These are phyloP conservation scores for Heliamphora pulchella DNA, from an alignment of 179 eudicot genomes.

Conservation along the genomic window DNA sequence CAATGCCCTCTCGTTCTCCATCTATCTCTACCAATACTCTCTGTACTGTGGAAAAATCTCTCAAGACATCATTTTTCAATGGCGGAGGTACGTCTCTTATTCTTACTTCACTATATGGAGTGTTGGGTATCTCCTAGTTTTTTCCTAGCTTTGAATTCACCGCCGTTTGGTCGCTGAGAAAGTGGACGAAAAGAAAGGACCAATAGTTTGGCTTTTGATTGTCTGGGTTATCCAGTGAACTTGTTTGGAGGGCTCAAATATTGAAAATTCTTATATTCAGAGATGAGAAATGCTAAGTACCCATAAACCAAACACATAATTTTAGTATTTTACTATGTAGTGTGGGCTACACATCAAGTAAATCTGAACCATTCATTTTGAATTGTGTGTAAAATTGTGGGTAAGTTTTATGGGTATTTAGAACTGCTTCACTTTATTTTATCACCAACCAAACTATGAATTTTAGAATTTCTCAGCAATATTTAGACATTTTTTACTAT, in stretches of 20 bases:
- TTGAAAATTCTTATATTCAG: neutral
- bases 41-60: neutral
- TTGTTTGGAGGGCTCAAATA: neutral
- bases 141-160: neutral
- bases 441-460: neutral
- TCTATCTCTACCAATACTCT: slow-evolving; percentile 3
- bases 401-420: neutral
- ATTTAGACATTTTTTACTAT: neutral
- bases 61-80: slow-evolving; percentile 13
- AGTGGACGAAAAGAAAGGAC: neutral
- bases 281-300: neutral
- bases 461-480: neutral
- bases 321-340: neutral
- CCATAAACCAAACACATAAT: neutral
- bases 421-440: neutral
- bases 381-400: neutral
- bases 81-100: slow-evolving; percentile 15
- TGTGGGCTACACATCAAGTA: no score
- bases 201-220: neutral
- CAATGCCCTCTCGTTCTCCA: slow-evolving; percentile 1
- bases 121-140: neutral
- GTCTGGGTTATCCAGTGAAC: neutral
- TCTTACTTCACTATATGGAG: neutral
- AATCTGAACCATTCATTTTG: neutral
- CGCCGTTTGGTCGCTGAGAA: slow-evolving; percentile 4